Evolutionary conservation across 805 yeast species (phyloP).

Genomic region (Kuraishia ogatae): DNA sequence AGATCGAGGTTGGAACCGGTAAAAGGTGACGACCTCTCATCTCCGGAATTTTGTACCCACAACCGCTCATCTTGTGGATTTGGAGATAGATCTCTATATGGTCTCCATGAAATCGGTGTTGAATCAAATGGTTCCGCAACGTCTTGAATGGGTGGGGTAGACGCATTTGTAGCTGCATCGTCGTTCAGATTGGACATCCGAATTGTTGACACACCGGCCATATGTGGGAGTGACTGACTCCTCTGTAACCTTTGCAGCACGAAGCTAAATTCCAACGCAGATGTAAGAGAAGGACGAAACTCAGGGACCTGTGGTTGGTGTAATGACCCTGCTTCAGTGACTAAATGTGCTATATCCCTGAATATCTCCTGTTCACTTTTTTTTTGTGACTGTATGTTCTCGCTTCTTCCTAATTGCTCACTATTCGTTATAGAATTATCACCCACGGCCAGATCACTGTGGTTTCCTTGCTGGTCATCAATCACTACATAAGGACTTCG

Average conservation of each 20-base stretch:
- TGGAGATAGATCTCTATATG: not conserved
- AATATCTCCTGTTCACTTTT: not conserved
- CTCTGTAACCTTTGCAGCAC: constrained; percentile 7
- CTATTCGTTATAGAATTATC: not conserved
- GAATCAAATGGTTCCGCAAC: not conserved
- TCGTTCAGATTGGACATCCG: not conserved
- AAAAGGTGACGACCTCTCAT: not conserved
- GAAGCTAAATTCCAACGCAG: constrained; percentile 8
- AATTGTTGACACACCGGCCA: not conserved
- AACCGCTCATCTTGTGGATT: not conserved
- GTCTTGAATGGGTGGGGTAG: not conserved
- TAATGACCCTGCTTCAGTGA: not conserved
- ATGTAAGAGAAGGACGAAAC: constrained; percentile 8
- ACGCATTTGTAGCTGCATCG: not conserved
- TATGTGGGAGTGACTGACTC: constrained; percentile 3
- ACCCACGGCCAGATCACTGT: not conserved
- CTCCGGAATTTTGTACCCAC: too few relatives aligned
- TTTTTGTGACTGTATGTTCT: not conserved
- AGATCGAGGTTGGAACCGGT: not conserved
- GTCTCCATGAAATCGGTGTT: not conserved
- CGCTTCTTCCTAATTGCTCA: not conserved
- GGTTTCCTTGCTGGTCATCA: not conserved
- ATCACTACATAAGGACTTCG: not conserved
- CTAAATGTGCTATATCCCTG: not conserved
- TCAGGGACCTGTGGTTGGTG: not conserved